phyloP scores from a whole-genome alignment of 805 yeast species.

The Blastobotrys parvus region DNA sequence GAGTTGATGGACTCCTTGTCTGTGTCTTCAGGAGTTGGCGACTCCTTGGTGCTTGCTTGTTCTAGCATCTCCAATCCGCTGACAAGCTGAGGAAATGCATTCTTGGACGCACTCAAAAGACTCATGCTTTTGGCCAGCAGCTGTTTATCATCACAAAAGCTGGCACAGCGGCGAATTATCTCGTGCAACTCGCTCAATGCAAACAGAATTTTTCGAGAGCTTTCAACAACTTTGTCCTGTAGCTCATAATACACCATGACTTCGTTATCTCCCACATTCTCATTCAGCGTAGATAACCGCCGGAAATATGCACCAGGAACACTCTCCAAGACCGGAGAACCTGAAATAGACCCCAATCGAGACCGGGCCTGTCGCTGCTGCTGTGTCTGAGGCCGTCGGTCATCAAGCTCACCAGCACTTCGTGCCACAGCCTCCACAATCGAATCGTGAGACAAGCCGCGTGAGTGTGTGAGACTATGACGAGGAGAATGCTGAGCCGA shows the following conservation, averaged over 20 bases:
- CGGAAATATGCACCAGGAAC: slow-evolving; percentile 46
- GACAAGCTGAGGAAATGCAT: slow-evolving; percentile 34
- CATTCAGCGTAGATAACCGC: slow-evolving; percentile 57
- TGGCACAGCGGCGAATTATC: slow-evolving; percentile 12
- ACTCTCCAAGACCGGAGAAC: slow-evolving; percentile 11
- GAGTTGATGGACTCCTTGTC: slow-evolving; percentile 1
- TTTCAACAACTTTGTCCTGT: slow-evolving; percentile 30
- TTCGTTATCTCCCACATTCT: slow-evolving; percentile 27
- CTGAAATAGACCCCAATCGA: slow-evolving; percentile 1
- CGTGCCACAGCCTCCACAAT: slow-evolving; percentile 2
- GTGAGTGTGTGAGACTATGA: slow-evolving; percentile 3
- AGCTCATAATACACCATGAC: slow-evolving; percentile 13
- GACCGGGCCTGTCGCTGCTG: background rate
- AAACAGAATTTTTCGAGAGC: slow-evolving; percentile 53
- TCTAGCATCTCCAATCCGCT: slow-evolving; percentile 39
- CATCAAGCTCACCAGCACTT: background rate
- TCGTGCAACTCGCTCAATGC: slow-evolving; percentile 54
- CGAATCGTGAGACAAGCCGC: slow-evolving; percentile 8
- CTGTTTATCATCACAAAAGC: slow-evolving; percentile 13
- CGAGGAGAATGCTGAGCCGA: background rate
- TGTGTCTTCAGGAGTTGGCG: slow-evolving; percentile 7
- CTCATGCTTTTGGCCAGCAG: slow-evolving; percentile 9
- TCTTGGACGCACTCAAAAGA: slow-evolving; percentile 10
- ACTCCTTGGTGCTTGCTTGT: background rate
- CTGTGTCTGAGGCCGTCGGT: background rate